Evolutionary conservation across 75 land plant genomes (phyloP), one percentile per base, ranked within the genome.

Genomic region (Selaginella moellendorffii): DNA sequence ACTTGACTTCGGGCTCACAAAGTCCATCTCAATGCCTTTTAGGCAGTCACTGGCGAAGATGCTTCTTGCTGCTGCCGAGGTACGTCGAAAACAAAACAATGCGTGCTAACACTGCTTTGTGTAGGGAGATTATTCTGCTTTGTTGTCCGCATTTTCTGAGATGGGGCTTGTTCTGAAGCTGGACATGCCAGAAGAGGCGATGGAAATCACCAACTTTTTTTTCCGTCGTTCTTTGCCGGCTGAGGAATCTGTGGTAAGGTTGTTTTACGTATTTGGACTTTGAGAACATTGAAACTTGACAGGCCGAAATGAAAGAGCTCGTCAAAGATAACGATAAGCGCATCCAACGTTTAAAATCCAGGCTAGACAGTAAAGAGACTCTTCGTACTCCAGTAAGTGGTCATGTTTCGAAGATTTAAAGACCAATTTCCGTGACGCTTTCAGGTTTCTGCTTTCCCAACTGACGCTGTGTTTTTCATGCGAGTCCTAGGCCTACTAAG

Each of bases 1-100:
- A 56, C 80, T 92, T 36, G 97, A 92, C 64, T 92, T 92, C 75
- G 97, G 97, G 23, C 82, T 92, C 17, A 92, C 97, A n/a, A 92
- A 92, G 62, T 73, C 77, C 27, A 66, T 92, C 26, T 76, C 95
- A 67, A 68, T 53, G 28, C 42, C 81, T 17, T 77, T 81, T 71
- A 92, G 85, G 62, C 84, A 79, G 63, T 86, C 96, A 52, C 68
- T 92, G 20, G 97, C 97, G 30, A 92, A 92, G 63, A 83, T 92
- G 95, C 84, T 92, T 70, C 76, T 92, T 52, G 86, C 97, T 64
- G 72, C 80, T 81, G 93, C 89, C 54, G 97, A 92, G 86, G 97
- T 92, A 62, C 25, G 8, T n/a, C n/a, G n/a, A n/a, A n/a, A n/a
- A n/a, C n/a, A 36, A 14, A 36, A 36, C 46, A 36, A n/a, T n/a